These are phyloP conservation scores for Kwoniella dejecticola DNA, from an alignment of 768 basidiomycete species.

Conservation along the genomic window DNA sequence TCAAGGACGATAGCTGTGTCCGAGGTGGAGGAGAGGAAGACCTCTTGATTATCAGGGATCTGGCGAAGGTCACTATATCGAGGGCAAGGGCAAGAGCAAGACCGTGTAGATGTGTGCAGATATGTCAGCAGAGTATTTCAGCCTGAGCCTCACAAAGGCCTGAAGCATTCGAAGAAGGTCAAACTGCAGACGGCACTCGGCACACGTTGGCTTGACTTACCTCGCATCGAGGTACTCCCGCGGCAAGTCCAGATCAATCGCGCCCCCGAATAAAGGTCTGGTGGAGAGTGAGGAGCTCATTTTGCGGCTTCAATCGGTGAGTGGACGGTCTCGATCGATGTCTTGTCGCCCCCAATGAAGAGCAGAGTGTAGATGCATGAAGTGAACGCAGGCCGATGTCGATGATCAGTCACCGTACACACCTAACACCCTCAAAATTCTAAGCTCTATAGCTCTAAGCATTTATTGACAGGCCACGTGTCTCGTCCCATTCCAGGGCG, in stretches of 20 bases:
- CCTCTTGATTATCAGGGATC: conserved; percentile 93
- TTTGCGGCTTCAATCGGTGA: not conserved
- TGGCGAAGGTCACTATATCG: conserved; percentile 72
- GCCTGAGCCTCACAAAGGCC: no score
- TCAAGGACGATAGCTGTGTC: conserved; percentile 79
- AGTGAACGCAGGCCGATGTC: no score
- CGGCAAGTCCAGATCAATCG: conserved; percentile 69
- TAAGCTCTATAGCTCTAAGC: not conserved
- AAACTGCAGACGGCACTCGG: no score
- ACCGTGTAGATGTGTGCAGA: no score
- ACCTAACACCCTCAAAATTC: no score
- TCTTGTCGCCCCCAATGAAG: not conserved
- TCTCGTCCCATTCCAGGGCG: no score
- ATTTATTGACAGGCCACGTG: not conserved
- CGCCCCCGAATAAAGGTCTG: conserved; percentile 79
- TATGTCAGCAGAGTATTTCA: no score
- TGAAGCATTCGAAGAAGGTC: no score
- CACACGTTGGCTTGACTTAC: no score
- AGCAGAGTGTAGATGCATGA: no score
- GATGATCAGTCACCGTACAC: no score
- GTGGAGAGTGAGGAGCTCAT: conserved; percentile 17
- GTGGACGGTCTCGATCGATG: not conserved
- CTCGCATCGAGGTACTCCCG: conserved; percentile 74
- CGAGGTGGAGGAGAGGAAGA: conserved; percentile 73
- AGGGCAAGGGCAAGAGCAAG: no score